These are phyloP conservation scores for Suhomyces pyralidae DNA, from an alignment of 805 yeast genomes.

Conservation along the genomic window DNA sequence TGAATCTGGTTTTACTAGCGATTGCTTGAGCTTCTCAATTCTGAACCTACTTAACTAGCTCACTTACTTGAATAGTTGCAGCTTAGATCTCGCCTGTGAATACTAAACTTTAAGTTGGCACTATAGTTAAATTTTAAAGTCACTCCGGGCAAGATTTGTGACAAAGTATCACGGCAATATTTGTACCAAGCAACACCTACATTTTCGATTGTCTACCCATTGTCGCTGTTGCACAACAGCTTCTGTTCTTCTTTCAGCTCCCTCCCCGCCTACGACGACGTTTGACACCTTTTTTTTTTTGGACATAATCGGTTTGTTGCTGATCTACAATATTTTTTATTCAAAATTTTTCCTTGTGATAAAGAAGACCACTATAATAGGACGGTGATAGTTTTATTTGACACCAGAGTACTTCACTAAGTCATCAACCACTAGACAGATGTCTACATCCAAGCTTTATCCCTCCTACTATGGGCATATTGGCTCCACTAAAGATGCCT, in stretches of 20 bases:
- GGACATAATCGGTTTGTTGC: background rate
- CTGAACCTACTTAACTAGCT: background rate
- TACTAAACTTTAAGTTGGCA: background rate
- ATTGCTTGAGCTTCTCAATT: background rate
- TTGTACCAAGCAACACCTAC: background rate
- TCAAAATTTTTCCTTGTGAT: background rate
- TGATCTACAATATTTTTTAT: background rate
- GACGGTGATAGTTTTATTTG: background rate
- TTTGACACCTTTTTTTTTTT: background rate
- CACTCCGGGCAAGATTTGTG: background rate
- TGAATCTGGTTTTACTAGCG: no score
- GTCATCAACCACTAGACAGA: background rate
- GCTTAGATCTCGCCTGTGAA: background rate
- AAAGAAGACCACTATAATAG: background rate
- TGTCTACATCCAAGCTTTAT: constrained; percentile 14
- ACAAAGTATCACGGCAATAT: background rate
- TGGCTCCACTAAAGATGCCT: constrained; percentile 79
- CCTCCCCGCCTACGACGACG: background rate
- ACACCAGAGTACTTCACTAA: background rate
- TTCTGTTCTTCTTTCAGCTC: background rate
- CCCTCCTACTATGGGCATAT: constrained; percentile 77
- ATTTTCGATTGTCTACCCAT: background rate
- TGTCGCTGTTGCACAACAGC: background rate
- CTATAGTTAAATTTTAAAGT: background rate
- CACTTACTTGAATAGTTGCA: background rate